Conservation (phyloP, 441 rosid genomes). For the Jatropha multifida region DNA sequence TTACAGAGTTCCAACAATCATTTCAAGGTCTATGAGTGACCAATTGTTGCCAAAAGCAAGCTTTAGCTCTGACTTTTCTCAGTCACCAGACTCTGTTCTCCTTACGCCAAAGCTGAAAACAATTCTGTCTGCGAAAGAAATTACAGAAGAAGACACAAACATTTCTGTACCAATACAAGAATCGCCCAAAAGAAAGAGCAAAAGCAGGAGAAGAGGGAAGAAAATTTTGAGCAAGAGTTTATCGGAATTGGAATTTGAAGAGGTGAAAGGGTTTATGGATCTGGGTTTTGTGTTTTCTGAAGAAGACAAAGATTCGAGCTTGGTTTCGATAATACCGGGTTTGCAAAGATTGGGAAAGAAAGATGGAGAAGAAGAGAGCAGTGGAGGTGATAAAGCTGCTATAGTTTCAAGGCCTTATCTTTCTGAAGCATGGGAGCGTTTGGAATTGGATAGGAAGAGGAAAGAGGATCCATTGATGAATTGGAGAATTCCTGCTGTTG, state of each 20-base stretch:
- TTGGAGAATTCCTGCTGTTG: conserved; percentile 55
- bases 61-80: conserved; percentile 25
- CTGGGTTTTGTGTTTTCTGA: conserved; percentile 82
- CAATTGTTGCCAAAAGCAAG: conserved; percentile 33
- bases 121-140: conserved; percentile 46
- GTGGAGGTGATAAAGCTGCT: conserved; percentile 15
- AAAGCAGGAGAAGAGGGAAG: conserved; percentile 26
- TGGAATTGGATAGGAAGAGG: conserved; percentile 33
- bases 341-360: conserved; percentile 51
- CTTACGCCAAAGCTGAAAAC: conserved; percentile 35
- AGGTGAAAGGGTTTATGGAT: conserved; percentile 86
- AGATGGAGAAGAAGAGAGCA: conserved; percentile 25
- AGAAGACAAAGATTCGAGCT: conserved; percentile 61
- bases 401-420: conserved; percentile 60
- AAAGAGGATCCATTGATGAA: conserved; percentile 48
- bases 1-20: conserved; percentile 30
- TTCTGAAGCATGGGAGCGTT: conserved; percentile 75
- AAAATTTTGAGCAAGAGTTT: conserved; percentile 42
- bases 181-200: conserved; percentile 1
- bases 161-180: not conserved
- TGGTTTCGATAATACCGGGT: conserved; percentile 76
- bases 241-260: conserved; percentile 66
- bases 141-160: conserved; percentile 24
- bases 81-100: conserved; percentile 53
- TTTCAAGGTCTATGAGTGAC: conserved; percentile 56